Evolutionary conservation across 2,329 filamentous ascomycete species (phyloP), one percentile per base, ranked within the genome.

Genomic region (Trichoderma sp.): DNA sequence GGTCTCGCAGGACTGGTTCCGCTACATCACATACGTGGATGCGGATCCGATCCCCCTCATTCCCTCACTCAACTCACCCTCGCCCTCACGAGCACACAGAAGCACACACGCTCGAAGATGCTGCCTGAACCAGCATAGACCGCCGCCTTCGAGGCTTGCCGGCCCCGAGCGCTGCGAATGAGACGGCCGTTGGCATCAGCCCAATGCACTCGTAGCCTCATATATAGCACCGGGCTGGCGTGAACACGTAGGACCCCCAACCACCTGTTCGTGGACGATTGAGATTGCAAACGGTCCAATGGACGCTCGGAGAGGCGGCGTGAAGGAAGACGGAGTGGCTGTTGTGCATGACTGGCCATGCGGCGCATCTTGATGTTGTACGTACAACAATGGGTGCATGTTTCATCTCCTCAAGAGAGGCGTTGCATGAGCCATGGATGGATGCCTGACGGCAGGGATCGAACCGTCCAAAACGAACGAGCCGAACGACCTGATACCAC

Each of bases 231-330:
- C 39, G 59, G 34, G 34, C 52, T 41, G 59, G 50, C 59, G 59
- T 63, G 59, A 63, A 63, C 59, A 63, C 59, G 59, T 63, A 63
- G 59, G 50, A 47, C 54, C 59, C 59, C 59, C 48, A 43, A 45
- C 39, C 39, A 39, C 50, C 54, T 30, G 12, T 19, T 54, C 47
- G 54, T 63, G 50, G 50, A 39, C 39, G n/a, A 12, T n/a, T 39
- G 39, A 24, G 21, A 14, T 24, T 26, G 30, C 41, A 47, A 39
- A 21, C 17, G 24, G 39, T 21, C 58, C 48, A 61, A 54, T 62
- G 15, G 58, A 41, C 39, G 34, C 6, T 10, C 12, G 30, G 24
- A 52, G 34, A 43, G 34, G 26, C 41, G 9, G 39, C 19, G 19
- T 19, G 47, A 26, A 30, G 15, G 3, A n/a, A 61, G 45, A 52